phyloP scores from a whole-genome alignment of 768 basidiomycete species.

The Termitomyces sp. region DNA sequence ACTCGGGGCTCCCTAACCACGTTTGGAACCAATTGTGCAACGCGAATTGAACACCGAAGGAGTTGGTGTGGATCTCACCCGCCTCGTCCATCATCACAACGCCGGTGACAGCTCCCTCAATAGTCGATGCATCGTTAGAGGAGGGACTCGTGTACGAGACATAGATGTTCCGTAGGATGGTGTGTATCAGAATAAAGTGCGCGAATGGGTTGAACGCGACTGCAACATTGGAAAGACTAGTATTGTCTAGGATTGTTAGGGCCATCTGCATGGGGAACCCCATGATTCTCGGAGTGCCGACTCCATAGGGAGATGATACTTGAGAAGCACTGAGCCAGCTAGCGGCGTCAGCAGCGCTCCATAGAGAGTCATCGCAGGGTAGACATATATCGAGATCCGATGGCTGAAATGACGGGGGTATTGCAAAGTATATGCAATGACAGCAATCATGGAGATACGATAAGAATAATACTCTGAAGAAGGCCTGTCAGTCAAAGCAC shows the following conservation, averaged over 20 bases:
- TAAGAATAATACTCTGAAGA: slow-evolving; percentile 36
- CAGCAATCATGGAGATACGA: slow-evolving; percentile 55
- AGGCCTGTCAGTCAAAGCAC: slow-evolving; percentile 2
- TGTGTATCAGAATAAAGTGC: slow-evolving; percentile 41
- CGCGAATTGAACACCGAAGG: too few species aligned
- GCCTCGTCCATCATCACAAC: too few species aligned
- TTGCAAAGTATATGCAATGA: slow-evolving; percentile 48
- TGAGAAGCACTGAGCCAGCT: slow-evolving; percentile 45
- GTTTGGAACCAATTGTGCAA: too few species aligned
- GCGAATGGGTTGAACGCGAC: slow-evolving; percentile 34
- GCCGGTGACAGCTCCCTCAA: too few species aligned
- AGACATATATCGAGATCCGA: slow-evolving; percentile 46
- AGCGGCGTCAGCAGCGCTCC: slow-evolving; percentile 38
- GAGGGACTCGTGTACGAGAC: slow-evolving; percentile 13
- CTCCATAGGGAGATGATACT: slow-evolving; percentile 24
- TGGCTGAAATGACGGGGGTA: slow-evolving; percentile 39
- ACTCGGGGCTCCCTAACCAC: too few species aligned
- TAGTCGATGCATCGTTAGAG: slow-evolving; percentile 6
- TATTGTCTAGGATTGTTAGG: slow-evolving; percentile 27
- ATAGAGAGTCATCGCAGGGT: slow-evolving; percentile 53
- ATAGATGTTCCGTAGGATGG: slow-evolving; percentile 38
- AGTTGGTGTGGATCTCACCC: too few species aligned
- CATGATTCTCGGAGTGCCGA: slow-evolving; percentile 25
- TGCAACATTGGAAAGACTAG: slow-evolving; percentile 20
- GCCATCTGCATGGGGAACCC: slow-evolving; percentile 35